A percentile compares a stretch with the other conserved stretches of the same genome.
These are phyloP conservation scores for Conticribra guillardii DNA, from an alignment of 108 stramenopile genomes.

Conservation along the genomic window DNA sequence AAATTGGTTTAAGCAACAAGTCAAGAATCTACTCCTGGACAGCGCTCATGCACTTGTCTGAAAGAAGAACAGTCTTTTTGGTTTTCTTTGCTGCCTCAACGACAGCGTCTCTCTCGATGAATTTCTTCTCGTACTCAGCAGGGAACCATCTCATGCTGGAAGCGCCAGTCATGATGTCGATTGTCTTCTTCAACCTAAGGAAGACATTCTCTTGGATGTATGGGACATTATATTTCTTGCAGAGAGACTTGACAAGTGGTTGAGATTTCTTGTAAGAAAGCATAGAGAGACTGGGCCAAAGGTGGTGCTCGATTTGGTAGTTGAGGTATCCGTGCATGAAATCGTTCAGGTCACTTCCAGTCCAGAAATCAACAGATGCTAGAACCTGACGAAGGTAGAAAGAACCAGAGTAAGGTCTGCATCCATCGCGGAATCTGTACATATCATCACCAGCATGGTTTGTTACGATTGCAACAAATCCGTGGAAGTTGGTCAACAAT, in stretches of 20 bases:
- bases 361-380: slow-evolving; percentile 79
- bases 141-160: slow-evolving; percentile 87
- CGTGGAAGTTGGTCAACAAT: slow-evolving; percentile 83
- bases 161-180: slow-evolving; percentile 88
- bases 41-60: slow-evolving; percentile 48
- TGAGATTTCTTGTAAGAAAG: slow-evolving; percentile 83
- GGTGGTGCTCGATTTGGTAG: slow-evolving; percentile 94
- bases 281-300: slow-evolving; percentile 90
- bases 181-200: slow-evolving; percentile 75
- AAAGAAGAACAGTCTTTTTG: slow-evolving; percentile 39
- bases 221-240: slow-evolving; percentile 86
- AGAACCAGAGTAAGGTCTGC: slow-evolving; percentile 80
- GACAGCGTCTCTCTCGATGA: slow-evolving; percentile 58
- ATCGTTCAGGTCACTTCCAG: slow-evolving; percentile 80
- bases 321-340: slow-evolving; percentile 90
- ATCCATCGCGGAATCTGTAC: slow-evolving; percentile 89
- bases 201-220: slow-evolving; percentile 89
- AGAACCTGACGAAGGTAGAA: slow-evolving; percentile 92
- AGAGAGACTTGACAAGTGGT: slow-evolving; percentile 76
- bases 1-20: no score
- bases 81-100: slow-evolving; percentile 50
- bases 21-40: slow-evolving; percentile 37
- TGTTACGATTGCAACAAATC: slow-evolving; percentile 86
- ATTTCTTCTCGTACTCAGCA: slow-evolving; percentile 65
- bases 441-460: slow-evolving; percentile 92